These are phyloP conservation scores for Heimioporus punctisporus DNA, from an alignment of 1,284 basidiomycete genomes.

Conservation along the genomic window DNA sequence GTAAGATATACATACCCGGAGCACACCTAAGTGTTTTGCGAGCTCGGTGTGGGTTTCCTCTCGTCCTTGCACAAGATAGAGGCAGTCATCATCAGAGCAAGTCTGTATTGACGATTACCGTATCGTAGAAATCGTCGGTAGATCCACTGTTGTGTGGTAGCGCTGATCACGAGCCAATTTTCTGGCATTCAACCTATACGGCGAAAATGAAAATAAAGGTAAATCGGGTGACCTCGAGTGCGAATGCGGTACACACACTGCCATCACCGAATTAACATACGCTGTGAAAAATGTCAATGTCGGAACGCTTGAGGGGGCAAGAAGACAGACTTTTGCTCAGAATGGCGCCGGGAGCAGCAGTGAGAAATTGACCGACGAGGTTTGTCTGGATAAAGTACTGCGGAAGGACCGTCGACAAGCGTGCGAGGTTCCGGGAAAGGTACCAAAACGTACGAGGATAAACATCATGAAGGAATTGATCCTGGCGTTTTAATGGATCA, in stretches of 20 bases:
- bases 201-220: background rate
- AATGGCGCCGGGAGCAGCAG: background rate
- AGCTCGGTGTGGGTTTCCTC: too few species aligned
- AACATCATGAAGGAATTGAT: background rate
- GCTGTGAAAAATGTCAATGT: background rate
- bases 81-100: too few species aligned
- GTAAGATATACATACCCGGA: conserved; percentile 13
- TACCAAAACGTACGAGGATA: background rate
- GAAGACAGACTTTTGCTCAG: background rate
- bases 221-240: too few species aligned
- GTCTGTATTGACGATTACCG: background rate
- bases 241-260: background rate
- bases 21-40: background rate
- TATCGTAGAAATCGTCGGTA: background rate
- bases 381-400: background rate
- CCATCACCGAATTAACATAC: background rate
- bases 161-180: background rate
- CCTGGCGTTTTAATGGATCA: too few species aligned
- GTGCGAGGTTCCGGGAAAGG: too few species aligned
- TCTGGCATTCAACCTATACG: background rate
- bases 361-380: background rate
- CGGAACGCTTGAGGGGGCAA: background rate
- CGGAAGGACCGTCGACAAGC: too few species aligned
- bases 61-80: too few species aligned
- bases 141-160: background rate